Conservation (phyloP, 495 filamentous ascomycete species). For the Neurospora sp. region DNA sequence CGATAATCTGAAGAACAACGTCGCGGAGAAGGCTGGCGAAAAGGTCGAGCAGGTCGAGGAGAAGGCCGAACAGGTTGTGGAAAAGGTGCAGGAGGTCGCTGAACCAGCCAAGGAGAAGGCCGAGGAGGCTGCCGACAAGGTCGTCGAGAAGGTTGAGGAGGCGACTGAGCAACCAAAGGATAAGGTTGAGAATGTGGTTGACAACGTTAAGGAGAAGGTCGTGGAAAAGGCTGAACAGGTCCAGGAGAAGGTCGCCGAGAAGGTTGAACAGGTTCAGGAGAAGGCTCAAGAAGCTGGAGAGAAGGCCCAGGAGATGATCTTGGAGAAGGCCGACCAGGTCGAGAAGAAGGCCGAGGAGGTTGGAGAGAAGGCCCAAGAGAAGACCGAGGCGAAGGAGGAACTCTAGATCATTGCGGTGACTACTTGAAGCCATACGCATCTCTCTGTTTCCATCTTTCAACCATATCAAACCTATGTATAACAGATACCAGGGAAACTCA, state of each 20-base stretch:
- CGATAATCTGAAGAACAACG: neutral
- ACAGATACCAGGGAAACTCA: neutral
- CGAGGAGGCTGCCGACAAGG: neutral
- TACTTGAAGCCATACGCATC: neutral
- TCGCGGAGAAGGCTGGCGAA: neutral
- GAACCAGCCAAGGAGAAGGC: slow-evolving; percentile 5
- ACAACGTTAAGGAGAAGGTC: neutral
- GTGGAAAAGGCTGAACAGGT: neutral
- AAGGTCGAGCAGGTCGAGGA: neutral
- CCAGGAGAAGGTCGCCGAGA: neutral
- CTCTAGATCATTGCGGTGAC: neutral
- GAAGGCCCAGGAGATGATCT: neutral
- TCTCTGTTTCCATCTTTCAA: neutral
- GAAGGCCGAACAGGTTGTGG: neutral
- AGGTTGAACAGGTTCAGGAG: neutral
- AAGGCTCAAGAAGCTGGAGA: neutral
- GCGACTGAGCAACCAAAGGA: neutral
- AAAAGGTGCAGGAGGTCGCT: neutral
- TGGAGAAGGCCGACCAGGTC: neutral
- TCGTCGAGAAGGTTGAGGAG: neutral
- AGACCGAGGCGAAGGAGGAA: neutral
- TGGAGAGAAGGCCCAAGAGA: neutral
- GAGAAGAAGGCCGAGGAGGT: neutral
- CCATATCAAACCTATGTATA: neutral
- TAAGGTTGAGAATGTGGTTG: neutral